These are phyloP conservation scores for Lonicera japonica DNA, from an alignment of 129 eudicot genomes.

Conservation along the genomic window DNA sequence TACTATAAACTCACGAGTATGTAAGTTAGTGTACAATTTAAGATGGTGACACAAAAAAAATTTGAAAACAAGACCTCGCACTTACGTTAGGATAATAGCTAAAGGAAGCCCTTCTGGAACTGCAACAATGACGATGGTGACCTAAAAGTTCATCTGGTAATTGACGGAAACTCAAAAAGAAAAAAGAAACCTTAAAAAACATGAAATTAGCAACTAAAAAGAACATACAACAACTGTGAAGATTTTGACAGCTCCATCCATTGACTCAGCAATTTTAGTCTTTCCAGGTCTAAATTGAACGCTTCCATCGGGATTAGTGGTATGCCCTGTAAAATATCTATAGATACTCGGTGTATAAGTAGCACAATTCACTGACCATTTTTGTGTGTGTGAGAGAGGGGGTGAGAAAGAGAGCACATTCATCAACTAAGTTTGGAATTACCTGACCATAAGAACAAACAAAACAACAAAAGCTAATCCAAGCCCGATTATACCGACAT, in stretches of 20 bases:
- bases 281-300: slow-evolving; percentile 54
- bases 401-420: neutral
- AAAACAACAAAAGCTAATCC: slow-evolving; percentile 71
- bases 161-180: slow-evolving; percentile 11
- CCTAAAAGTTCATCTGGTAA: slow-evolving; percentile 42
- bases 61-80: neutral
- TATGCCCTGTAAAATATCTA: slow-evolving; percentile 83
- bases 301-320: slow-evolving; percentile 25
- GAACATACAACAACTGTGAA: slow-evolving; percentile 84
- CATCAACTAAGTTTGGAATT: neutral
- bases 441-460: slow-evolving; percentile 66
- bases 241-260: slow-evolving; percentile 75
- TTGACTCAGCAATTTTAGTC: slow-evolving; percentile 51
- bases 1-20: too few species aligned
- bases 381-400: neutral
- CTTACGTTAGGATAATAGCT: slow-evolving; percentile 96
- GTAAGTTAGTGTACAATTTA: too few species aligned
- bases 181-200: neutral
- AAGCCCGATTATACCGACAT: slow-evolving; percentile 83
- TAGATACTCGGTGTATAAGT: neutral
- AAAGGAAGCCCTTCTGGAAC: slow-evolving; percentile 99
- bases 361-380: too few species aligned
- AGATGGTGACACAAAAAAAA: too few species aligned
- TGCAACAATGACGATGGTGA: slow-evolving; percentile 92
- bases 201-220: neutral